Evolutionary conservation across 768 basidiomycete genomes (phyloP).

Genomic region (Sporobolomyces phaffii): DNA sequence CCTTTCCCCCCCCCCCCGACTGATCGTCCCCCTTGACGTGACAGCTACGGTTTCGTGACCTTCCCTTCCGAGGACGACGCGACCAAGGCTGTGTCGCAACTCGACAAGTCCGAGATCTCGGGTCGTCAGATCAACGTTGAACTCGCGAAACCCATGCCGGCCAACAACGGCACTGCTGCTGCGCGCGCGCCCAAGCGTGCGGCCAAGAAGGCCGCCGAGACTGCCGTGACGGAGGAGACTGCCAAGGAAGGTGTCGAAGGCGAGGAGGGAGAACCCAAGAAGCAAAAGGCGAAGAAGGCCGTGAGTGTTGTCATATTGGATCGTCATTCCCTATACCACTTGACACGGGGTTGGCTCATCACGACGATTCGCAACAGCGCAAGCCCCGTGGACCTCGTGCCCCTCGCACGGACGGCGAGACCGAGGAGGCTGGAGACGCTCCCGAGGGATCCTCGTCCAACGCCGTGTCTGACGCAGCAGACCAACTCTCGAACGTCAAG

Average conservation of each 20-base stretch:
- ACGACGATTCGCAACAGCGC: conserved; percentile 18
- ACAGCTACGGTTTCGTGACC: conserved; percentile 81
- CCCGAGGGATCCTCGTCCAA: conserved; percentile 13
- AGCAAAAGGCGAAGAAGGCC: conserved; percentile 55
- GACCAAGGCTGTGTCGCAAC: conserved; percentile 73
- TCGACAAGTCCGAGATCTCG: conserved; percentile 83
- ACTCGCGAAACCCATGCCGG: conserved; percentile 67
- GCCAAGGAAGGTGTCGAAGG: conserved; percentile 53
- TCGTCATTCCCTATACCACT: no score
- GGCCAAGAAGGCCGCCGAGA: conserved; percentile 26
- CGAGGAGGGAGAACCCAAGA: conserved; percentile 51
- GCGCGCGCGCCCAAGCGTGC: conserved; percentile 25
- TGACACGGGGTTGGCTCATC: no score
- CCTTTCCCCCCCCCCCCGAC: background rate
- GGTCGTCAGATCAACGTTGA: conserved; percentile 83
- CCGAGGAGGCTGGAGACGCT: conserved; percentile 38
- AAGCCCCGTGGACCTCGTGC: conserved; percentile 30
- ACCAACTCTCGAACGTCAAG: conserved; percentile 32
- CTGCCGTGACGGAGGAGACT: conserved; percentile 61
- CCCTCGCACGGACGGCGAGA: conserved; percentile 35
- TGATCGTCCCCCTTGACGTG: background rate
- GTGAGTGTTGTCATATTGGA: conserved; percentile 4
- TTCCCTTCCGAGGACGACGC: conserved; percentile 73
- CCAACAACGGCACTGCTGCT: conserved; percentile 8
- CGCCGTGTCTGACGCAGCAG: conserved; percentile 25